Evolutionary conservation across 495 filamentous ascomycete genomes (phyloP), one percentile per base, ranked within the genome.

Genomic region (Tuber borchii): DNA sequence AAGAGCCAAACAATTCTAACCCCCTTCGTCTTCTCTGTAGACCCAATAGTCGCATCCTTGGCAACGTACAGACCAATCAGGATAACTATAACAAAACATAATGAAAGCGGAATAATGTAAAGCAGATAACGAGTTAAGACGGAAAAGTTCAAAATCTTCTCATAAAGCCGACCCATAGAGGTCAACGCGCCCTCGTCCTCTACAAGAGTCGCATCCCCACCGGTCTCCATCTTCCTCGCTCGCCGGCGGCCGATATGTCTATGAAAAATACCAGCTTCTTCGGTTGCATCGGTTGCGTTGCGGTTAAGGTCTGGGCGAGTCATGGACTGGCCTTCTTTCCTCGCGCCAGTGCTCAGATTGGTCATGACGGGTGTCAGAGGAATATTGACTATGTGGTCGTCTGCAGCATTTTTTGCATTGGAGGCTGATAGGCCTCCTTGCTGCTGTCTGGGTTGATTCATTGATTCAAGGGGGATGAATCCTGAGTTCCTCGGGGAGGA

Each of bases 71-170:
- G 37, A 48, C 83, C 89, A 46, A 95, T 85, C 75, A 97, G 88
- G 74, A 97, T 92, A 19, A 94, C 94, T 34, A 93, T 84, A 3
- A 93, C 92, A 75, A 99, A 89, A 39, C 92, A 82, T 2, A 91
- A 20, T 44, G 89, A 92, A 44, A 98, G 83, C 1, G 95, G 95
- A 26, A 92, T 83, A 73, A 98, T 89, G 83, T 97, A 97, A 72
- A 99, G 87, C 69, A 97, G 86, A 81, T 98, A 99, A 42, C 94
- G 89, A 72, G 91, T 97, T 79, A 97, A 82, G 81, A 95, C 88
- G 22, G 92, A 95, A 84, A 93, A 97, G 82, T 92, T 89, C 79
- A 95, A 84, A 72, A 99, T 89, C 82, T 90, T 93, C 81, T 91
- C 87, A 84, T 97, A 99, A 75, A 99, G 84, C 75, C 86, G 89